Percentiles rank a stretch among this genome's conserved stretches.
Conservation (phyloP, 2,329 filamentous ascomycete genomes). For the Penicillium frequentans region DNA sequence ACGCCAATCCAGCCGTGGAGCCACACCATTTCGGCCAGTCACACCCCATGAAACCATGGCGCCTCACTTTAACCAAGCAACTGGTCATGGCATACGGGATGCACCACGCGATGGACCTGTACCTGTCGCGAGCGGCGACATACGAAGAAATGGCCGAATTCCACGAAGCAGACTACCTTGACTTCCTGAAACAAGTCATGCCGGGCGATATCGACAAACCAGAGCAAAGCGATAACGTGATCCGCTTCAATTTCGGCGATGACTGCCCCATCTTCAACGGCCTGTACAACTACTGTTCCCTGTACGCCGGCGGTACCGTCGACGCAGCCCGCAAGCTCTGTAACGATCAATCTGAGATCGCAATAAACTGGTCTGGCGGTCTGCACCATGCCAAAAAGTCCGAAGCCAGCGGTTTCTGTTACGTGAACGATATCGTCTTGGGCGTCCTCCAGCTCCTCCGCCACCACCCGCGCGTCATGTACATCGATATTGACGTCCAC, state of each 20-base stretch:
- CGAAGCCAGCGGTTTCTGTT: slow-evolving; percentile 95
- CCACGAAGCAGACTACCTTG: slow-evolving; percentile 84
- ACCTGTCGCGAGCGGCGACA: slow-evolving; percentile 77
- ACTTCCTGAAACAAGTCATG: slow-evolving; percentile 75
- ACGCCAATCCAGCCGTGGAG: slow-evolving; percentile 93
- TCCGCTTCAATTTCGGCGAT: slow-evolving; percentile 83
- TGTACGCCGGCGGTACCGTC: slow-evolving; percentile 87
- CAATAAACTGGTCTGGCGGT: slow-evolving; percentile 95
- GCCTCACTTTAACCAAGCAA: slow-evolving; percentile 90
- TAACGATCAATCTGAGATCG: slow-evolving; percentile 86
- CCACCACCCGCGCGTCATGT: slow-evolving; percentile 79
- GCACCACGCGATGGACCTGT: slow-evolving; percentile 95
- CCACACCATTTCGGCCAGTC: slow-evolving; percentile 95
- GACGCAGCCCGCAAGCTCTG: slow-evolving; percentile 89
- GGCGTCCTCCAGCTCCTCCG: slow-evolving; percentile 86
- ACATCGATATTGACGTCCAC: slow-evolving; percentile 93
- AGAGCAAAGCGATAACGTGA: slow-evolving; percentile 55
- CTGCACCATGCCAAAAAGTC: slow-evolving; percentile 94
- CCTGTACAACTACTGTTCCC: slow-evolving; percentile 89
- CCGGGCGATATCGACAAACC: slow-evolving; percentile 68
- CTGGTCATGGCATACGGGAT: slow-evolving; percentile 93
- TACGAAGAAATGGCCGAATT: slow-evolving; percentile 86
- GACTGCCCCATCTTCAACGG: slow-evolving; percentile 98
- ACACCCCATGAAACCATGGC: slow-evolving; percentile 99
- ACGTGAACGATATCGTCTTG: slow-evolving; percentile 97